Evolutionary conservation across 192 early-diverging fungal species (phyloP).

Genomic region (Ambispora gerdemannii): DNA sequence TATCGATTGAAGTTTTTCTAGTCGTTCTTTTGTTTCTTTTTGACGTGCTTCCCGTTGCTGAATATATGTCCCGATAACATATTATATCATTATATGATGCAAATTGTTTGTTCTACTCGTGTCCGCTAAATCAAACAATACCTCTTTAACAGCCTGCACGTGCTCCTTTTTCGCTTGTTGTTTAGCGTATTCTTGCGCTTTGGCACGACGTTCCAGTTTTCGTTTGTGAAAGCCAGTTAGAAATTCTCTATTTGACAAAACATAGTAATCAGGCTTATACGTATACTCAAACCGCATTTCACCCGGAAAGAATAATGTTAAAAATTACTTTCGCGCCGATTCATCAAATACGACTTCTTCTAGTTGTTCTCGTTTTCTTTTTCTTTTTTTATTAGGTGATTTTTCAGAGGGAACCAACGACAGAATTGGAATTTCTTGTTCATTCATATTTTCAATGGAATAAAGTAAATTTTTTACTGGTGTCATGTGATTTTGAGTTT

Average conservation of each 20-base stretch:
- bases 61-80: not conserved
- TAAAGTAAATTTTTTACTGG: too few relatives aligned
- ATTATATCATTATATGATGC: not conserved
- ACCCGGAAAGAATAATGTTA: not conserved
- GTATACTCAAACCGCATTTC: not conserved
- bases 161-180: constrained; percentile 51
- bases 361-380: not conserved
- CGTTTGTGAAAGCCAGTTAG: constrained; percentile 79
- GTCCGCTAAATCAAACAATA: not conserved
- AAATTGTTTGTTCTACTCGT: not conserved
- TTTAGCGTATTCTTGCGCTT: constrained; percentile 48
- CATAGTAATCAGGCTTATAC: not conserved
- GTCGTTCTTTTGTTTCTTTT: not conserved
- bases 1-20: not conserved
- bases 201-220: constrained; percentile 65
- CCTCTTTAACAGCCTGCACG: constrained; percentile 52
- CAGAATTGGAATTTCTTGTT: too few relatives aligned
- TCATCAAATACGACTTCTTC: constrained; percentile 10
- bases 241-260: constrained; percentile 47
- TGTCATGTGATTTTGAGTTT: too few relatives aligned
- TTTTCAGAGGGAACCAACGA: too few relatives aligned
- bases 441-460: too few relatives aligned
- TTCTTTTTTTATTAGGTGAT: not conserved
- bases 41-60: not conserved
- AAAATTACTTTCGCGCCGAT: not conserved